Base-by-base conservation (phyloP, 257 asterid species). In the Solanum pinnatisectum region DNA sequence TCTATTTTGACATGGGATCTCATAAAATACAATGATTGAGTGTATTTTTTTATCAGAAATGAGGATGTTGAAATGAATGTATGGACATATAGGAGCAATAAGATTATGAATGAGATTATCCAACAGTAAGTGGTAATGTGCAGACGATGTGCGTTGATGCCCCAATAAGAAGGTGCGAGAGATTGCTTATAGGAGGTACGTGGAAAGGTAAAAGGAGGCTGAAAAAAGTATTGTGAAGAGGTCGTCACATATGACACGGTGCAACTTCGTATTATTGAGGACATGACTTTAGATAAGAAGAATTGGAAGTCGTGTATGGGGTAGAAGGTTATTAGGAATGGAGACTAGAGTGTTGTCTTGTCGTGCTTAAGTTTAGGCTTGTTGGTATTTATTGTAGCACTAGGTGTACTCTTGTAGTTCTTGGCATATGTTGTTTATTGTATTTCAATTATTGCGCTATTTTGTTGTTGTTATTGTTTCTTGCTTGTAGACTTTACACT, bases 171-270 rank as follows among this genome's bases (percentile, higher is more conserved):
- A 56, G 65, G 25, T 20, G 65, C 0, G 1, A 20, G 65, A 20
- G 11, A 18, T 20, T 20, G 9, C 10, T 56, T 20, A 20, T 20
- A 56, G 0, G 10, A 4, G 25, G 65, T 56, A 56, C 1, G 25
- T 11, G 0, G 1, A 20, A 18, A 0, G 0, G 4, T 56, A 18
- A 16, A 56, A 16, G 4, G 18, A 56, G 8, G 11, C 2, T 7
- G 11, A 20, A 56, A 56, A 56, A 56, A 18, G 16, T 56, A 18
- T 56, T 56, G 65, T 0, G 10, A 16, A 56, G 10, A 56, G n/a
- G 0, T 56, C n/a, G 18, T 56, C 9, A 2, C 3, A 56, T 18
- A 56, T 7, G 65, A 56, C 7, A 20, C 20, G 5, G 25, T 20
- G 65, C 25, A 20, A 20, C 11, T 56, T 56, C 5, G 1, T 56